Conservation (phyloP, 129 eudicot species). For the Tagetes patula region DNA sequence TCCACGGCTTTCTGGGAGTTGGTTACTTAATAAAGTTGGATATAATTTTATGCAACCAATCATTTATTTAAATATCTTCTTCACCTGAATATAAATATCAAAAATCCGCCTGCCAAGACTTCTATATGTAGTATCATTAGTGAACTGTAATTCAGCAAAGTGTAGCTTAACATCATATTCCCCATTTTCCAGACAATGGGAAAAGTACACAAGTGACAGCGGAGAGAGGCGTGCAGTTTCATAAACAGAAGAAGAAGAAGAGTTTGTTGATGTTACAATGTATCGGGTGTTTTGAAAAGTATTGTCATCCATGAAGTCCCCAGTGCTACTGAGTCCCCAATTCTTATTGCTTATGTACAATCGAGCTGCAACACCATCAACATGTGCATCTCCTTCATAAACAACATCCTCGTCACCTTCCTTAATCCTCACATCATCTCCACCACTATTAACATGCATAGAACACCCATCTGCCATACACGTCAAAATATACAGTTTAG, state of each 20-base stretch:
- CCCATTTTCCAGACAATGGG: slow-evolving; percentile 34
- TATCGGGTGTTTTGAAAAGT: slow-evolving; percentile 21
- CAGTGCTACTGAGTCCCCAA: slow-evolving; percentile 38
- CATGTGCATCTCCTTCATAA: slow-evolving; percentile 34
- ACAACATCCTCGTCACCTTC: slow-evolving; percentile 15
- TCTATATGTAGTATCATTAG: slow-evolving; percentile 28
- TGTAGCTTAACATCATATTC: slow-evolving; percentile 27
- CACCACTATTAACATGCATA: slow-evolving; percentile 34
- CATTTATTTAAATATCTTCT: background rate
- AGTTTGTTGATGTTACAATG: slow-evolving; percentile 17
- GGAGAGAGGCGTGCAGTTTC: slow-evolving; percentile 34
- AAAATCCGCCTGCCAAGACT: slow-evolving; percentile 34
- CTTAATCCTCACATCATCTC: slow-evolving; percentile 11
- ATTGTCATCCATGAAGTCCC: slow-evolving; percentile 36
- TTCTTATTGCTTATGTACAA: slow-evolving; percentile 17
- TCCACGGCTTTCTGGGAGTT: background rate
- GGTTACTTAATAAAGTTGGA: background rate
- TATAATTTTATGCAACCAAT: background rate
- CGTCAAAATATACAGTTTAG: background rate
- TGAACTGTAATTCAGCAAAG: slow-evolving; percentile 36
- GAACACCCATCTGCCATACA: slow-evolving; percentile 37
- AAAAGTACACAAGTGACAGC: slow-evolving; percentile 29
- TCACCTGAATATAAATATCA: slow-evolving; percentile 31
- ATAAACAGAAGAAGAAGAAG: slow-evolving; percentile 19
- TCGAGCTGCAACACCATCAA: slow-evolving; percentile 25